Evolutionary conservation across 768 basidiomycete genomes (phyloP), one percentile per base, ranked within the genome.

Genomic region (Goffeauzyma gilvescens): DNA sequence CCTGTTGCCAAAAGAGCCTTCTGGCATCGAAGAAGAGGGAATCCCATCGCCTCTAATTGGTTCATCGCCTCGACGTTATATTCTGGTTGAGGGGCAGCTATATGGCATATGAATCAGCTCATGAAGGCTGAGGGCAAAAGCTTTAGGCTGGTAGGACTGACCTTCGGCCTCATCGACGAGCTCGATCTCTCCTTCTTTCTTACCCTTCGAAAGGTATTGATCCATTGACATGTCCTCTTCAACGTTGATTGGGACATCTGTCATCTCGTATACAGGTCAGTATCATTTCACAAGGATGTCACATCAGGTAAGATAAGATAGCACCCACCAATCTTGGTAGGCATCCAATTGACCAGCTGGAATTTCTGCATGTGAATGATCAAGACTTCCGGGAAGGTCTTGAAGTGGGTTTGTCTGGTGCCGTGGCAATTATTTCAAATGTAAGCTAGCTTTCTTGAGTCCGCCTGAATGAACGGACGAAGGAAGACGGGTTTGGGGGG

Each of bases 271-370:
- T n/a, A n/a, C n/a, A n/a, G n/a, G n/a, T n/a, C n/a, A n/a, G n/a
- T n/a, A n/a, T 28, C 18, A 15, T 27, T 52, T 32, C 55, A 45
- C 46, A 50, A 9, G 15, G 25, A 7, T 33, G 3, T 21, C 22
- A 18, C 18, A 27, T n/a, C 17, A 3, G 3, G 15, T 6, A 25
- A 5, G 6, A 6, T 32, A 24, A 39, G 5, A 20, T 8, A 4
- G 21, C 1, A 36, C 42, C 14, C 49, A 85, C 86, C 84, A 22
- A 96, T 70, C 65, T 98, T 98, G 3, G 79, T 72, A 0, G 93
- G 93, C 1, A 98, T 84, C 93, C 93, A 96, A 52, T 86, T 85
- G 31, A 86, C 79, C 4, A 90, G 72, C 62, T 87, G 82, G 68
- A 93, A 95, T 54, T 90, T 90, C 58, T 81, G 83, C 32, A 85